Percentiles rank a stretch among this genome's conserved stretches.
Evolutionary conservation across 495 filamentous ascomycete species (phyloP).

Genomic region (Aeminium ludgeri): DNA sequence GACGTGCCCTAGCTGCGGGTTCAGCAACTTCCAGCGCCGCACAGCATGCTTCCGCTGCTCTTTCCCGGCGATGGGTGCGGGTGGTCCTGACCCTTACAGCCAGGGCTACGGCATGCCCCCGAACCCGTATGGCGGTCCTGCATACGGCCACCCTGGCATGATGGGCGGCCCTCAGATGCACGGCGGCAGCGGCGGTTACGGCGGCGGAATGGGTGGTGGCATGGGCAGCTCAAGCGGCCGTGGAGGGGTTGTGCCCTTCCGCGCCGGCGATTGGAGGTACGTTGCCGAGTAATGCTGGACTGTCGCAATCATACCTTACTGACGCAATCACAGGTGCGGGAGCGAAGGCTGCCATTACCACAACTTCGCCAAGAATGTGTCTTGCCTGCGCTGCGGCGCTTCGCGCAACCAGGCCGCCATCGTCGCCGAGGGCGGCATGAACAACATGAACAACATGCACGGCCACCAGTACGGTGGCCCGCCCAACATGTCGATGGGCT

Average conservation of each 20-base stretch:
- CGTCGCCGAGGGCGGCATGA: conserved; percentile 49
- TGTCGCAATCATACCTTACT: too few relatives aligned
- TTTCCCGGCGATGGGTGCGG: conserved; percentile 75
- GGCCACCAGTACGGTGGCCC: conserved; percentile 3
- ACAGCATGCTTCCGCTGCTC: conserved; percentile 98
- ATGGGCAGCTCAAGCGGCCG: conserved; percentile 24
- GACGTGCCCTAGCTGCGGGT: conserved; percentile 91
- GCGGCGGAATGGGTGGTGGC: conserved; percentile 40
- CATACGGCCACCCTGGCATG: conserved; percentile 61
- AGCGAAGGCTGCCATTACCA: conserved; percentile 97
- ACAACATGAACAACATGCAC: conserved; percentile 1
- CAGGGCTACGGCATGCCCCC: conserved; percentile 54
- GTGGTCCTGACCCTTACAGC: conserved; percentile 51
- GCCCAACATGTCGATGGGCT: conserved; percentile 6
- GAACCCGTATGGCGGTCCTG: conserved; percentile 55
- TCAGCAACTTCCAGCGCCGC: conserved; percentile 90
- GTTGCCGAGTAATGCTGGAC: too few relatives aligned
- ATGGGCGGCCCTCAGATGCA: conserved; percentile 69
- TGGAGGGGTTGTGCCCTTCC: conserved; percentile 85
- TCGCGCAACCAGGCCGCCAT: conserved; percentile 85
- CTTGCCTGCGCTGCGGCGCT: conserved; percentile 87
- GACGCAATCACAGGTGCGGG: conserved; percentile 38
- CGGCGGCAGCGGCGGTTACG: conserved; percentile 48
- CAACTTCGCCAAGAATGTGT: conserved; percentile 98
- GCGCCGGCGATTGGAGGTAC: conserved; percentile 87